phyloP scores from a whole-genome alignment of 805 yeast species.

The Pichia rugopelliculosa region DNA sequence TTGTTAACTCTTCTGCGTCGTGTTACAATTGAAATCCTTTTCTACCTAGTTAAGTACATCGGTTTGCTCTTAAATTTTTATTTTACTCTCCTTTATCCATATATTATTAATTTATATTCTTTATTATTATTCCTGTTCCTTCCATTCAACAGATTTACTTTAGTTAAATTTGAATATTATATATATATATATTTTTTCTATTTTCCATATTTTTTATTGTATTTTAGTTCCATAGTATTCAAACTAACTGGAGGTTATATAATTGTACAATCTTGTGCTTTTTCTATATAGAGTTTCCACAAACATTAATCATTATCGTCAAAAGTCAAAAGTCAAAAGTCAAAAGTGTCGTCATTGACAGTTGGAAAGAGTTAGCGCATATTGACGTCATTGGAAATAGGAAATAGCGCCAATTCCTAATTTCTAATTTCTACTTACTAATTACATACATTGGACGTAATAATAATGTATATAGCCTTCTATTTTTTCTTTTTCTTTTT shows the following conservation, averaged over 20 bases:
- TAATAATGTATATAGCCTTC: no score
- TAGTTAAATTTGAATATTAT: neutral
- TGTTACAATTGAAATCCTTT: constrained; percentile 10
- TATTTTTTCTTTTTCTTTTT: no score
- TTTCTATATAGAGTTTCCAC: constrained; percentile 6
- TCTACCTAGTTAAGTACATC: constrained; percentile 9
- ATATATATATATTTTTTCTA: no score
- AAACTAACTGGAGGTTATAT: neutral
- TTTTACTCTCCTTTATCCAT: neutral
- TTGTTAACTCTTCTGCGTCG: constrained; percentile 3
- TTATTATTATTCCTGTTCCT: neutral
- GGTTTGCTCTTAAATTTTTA: constrained; percentile 6
- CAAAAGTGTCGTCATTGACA: no score
- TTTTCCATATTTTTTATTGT: neutral
- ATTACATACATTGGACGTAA: no score
- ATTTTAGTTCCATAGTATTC: neutral
- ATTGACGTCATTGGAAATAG: no score
- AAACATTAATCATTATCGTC: neutral
- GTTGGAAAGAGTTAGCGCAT: no score
- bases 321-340: no score
- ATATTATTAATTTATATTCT: neutral
- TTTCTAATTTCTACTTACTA: no score
- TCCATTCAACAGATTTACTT: neutral
- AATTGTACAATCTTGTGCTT: constrained; percentile 2
- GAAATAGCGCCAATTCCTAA: no score